Conservation (phyloP, 139 green algal species). For the Edaphochlamys debaryana region DNA sequence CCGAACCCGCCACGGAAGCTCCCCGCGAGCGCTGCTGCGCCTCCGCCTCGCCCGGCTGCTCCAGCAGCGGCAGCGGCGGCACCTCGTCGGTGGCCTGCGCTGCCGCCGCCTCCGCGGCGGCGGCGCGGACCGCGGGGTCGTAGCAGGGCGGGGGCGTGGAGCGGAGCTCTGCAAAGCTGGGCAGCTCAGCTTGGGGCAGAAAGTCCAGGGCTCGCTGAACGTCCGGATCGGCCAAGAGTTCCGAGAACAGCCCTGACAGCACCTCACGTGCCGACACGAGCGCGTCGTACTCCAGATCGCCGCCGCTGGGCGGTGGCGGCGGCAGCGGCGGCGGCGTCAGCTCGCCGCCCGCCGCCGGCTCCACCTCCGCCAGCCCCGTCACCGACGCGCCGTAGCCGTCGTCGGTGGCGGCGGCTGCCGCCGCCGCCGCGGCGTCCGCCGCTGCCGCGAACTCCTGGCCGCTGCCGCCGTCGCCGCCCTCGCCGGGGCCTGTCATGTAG, state of each 20-base stretch:
- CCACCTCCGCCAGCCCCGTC: neutral
- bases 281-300: slow-evolving; percentile 13
- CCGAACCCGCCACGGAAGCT: too few relatives aligned
- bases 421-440: neutral
- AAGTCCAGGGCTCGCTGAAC: neutral
- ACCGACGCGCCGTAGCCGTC: neutral
- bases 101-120: neutral
- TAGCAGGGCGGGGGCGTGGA: slow-evolving; percentile 20
- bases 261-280: slow-evolving; percentile 21
- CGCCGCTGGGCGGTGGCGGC: slow-evolving; percentile 9
- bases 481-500: too few relatives aligned
- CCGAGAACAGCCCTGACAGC: slow-evolving; percentile 8
- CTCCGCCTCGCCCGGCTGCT: neutral
- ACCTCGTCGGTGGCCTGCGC: neutral
- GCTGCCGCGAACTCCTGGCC: neutral
- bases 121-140: neutral
- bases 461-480: too few relatives aligned
- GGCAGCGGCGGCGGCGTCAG: slow-evolving; percentile 34
- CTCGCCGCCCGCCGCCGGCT: neutral
- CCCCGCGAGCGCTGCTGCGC: neutral
- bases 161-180: slow-evolving; percentile 17
- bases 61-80: neutral
- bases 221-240: slow-evolving; percentile 27
- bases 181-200: slow-evolving; percentile 7
- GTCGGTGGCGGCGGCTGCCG: neutral